A percentile compares a stretch with the other conserved stretches of the same genome.
Conservation (phyloP, 73 alveolate species). For the Uronychia setigera region DNA sequence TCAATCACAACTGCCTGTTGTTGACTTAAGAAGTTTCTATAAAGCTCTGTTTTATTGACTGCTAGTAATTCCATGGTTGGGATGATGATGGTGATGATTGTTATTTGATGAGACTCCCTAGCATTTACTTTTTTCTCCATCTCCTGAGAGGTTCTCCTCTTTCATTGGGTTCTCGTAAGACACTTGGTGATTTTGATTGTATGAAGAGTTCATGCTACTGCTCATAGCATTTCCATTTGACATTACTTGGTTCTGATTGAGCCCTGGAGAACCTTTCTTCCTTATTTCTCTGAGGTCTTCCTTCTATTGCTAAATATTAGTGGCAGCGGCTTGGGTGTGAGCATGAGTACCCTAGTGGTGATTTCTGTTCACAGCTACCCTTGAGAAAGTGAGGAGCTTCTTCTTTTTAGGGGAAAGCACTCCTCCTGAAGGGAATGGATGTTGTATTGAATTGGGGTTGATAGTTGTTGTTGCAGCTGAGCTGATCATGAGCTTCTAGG, state of each 20-base stretch:
- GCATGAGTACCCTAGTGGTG: constrained; percentile 1
- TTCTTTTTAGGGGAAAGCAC: not conserved
- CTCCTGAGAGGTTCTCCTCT: not conserved
- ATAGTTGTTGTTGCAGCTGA: not conserved
- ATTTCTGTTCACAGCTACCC: not conserved
- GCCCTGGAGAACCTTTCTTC: not conserved
- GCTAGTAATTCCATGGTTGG: not conserved
- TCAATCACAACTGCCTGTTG: not conserved
- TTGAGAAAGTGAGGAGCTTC: not conserved
- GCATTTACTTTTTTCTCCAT: not conserved
- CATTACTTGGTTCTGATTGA: not conserved
- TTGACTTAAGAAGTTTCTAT: not conserved
- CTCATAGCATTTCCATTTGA: not conserved
- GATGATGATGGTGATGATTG: too few relatives aligned
- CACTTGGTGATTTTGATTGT: not conserved
- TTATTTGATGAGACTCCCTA: not conserved
- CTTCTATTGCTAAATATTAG: not conserved
- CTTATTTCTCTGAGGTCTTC: not conserved
- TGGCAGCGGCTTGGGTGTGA: too few relatives aligned
- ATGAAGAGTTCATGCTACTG: not conserved
- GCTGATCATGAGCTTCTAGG: not conserved
- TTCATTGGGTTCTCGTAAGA: not conserved
- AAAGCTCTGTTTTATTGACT: not conserved
- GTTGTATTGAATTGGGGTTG: not conserved
- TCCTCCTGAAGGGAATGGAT: not conserved